phyloP scores from a whole-genome alignment of 225 moss, liverwort and hornwort genomes.

The Takakia lepidozioides region DNA sequence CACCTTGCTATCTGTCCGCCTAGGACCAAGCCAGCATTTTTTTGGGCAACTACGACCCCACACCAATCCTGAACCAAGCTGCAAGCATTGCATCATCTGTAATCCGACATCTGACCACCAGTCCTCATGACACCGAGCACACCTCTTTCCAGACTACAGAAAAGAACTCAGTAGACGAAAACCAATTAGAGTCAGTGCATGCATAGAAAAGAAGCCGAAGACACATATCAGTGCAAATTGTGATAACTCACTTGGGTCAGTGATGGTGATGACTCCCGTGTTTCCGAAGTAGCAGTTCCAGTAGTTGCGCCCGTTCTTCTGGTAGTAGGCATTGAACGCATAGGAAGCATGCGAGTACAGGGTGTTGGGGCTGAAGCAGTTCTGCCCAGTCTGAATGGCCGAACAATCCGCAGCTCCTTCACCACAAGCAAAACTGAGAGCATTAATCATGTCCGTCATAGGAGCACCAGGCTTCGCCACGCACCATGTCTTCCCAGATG shows the following conservation, averaged over 20 bases:
- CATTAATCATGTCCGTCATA: constrained; percentile 17
- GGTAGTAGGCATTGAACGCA: constrained; percentile 55
- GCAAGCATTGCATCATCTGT: too few relatives aligned
- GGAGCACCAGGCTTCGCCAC: constrained; percentile 23
- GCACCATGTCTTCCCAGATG: constrained; percentile 45
- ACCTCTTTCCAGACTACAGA: too few relatives aligned
- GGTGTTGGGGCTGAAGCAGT: constrained; percentile 34
- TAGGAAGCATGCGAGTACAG: constrained; percentile 30
- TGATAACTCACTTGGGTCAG: constrained; percentile 10
- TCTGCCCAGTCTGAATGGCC: constrained; percentile 13
- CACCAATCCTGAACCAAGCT: too few relatives aligned
- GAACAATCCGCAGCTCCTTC: constrained; percentile 37
- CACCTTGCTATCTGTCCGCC: too few relatives aligned
- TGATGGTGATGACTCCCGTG: constrained; percentile 11
- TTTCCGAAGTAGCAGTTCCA: constrained; percentile 12
- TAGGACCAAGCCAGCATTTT: too few relatives aligned
- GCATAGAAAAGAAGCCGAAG: too few relatives aligned
- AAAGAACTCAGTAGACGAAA: too few relatives aligned
- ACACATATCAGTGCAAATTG: too few relatives aligned
- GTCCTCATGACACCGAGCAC: too few relatives aligned
- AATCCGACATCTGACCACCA: too few relatives aligned
- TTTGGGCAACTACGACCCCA: too few relatives aligned
- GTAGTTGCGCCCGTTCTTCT: constrained; percentile 11
- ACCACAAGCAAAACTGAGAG: constrained; percentile 46
- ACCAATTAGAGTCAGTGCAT: too few relatives aligned